phyloP scores from a whole-genome alignment of 2,329 filamentous ascomycete species.

The Akanthomyces uredinophilus region DNA sequence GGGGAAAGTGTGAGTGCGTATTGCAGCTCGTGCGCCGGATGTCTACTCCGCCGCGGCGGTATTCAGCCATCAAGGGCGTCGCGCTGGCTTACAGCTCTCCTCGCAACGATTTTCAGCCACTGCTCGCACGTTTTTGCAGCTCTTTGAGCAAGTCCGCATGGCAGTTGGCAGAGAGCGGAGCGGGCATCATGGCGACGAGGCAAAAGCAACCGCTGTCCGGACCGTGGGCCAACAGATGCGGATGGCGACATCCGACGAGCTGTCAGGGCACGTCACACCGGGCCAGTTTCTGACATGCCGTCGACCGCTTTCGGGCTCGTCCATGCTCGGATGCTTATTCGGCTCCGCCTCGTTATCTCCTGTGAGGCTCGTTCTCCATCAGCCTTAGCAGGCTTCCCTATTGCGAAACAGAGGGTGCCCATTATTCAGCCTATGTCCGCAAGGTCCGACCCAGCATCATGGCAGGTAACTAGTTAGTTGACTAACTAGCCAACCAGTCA shows the following conservation, averaged over 20 bases:
- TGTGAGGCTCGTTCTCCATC: background rate
- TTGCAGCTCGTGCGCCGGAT: too few species aligned
- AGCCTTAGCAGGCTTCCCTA: background rate
- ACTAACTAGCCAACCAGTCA: too few species aligned
- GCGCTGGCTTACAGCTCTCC: too few species aligned
- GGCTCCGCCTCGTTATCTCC: background rate
- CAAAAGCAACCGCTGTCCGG: background rate
- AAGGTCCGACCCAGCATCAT: background rate
- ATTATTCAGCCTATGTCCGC: constrained; percentile 10
- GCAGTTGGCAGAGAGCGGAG: background rate
- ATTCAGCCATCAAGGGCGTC: too few species aligned
- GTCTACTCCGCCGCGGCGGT: too few species aligned
- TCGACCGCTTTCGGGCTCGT: background rate
- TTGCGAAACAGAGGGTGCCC: background rate
- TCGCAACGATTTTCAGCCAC: too few species aligned
- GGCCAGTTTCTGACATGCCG: background rate
- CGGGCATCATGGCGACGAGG: background rate
- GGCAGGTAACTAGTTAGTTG: background rate
- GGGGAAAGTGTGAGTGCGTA: too few species aligned
- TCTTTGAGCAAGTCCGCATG: background rate
- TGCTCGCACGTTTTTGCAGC: too few species aligned
- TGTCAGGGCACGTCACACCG: background rate
- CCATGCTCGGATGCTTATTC: background rate
- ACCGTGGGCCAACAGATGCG: background rate
- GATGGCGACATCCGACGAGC: background rate